These are phyloP conservation scores for Orbilia oligospora DNA, from an alignment of 2,329 filamentous ascomycete species.

Conservation along the genomic window DNA sequence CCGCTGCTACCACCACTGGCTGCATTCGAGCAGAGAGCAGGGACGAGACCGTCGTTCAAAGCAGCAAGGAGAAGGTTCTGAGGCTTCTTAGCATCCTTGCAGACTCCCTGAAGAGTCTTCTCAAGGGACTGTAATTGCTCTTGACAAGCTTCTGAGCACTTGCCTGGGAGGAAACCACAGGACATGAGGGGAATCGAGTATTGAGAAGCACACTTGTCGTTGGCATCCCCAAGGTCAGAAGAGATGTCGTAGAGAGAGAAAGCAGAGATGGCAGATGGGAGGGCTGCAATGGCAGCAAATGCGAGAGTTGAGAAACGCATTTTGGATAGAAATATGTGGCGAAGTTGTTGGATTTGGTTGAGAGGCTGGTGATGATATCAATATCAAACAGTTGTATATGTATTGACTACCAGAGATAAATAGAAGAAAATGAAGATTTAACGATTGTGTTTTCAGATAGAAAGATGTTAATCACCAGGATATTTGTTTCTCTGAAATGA, in stretches of 20 bases:
- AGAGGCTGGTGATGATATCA: background rate
- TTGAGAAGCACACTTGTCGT: constrained; percentile 51
- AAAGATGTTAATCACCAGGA: constrained; percentile 56
- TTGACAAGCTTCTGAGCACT: constrained; percentile 44
- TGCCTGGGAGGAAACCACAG: constrained; percentile 44
- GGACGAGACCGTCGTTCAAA: constrained; percentile 46
- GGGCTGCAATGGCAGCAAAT: constrained; percentile 43
- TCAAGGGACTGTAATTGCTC: constrained; percentile 46
- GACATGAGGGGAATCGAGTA: constrained; percentile 59
- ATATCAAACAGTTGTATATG: constrained; percentile 24
- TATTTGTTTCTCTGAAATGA: constrained; percentile 57
- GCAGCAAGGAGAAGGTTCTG: constrained; percentile 32
- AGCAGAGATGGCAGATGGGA: constrained; percentile 48
- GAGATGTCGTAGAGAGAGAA: constrained; percentile 49
- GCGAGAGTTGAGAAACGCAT: constrained; percentile 56
- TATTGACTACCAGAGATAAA: background rate
- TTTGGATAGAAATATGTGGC: constrained; percentile 21
- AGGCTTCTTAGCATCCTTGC: constrained; percentile 30
- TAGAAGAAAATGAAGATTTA: background rate
- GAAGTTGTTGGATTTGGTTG: constrained; percentile 12
- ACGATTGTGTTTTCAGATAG: constrained; percentile 33
- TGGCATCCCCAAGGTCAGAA: constrained; percentile 44
- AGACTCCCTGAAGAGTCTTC: constrained; percentile 46
- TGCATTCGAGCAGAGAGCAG: constrained; percentile 37
- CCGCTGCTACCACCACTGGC: background rate